Percentiles rank a stretch among this genome's conserved stretches.
Evolutionary conservation across 441 rosid species (phyloP).

Genomic region (Euphorbia schlechtendalii): DNA sequence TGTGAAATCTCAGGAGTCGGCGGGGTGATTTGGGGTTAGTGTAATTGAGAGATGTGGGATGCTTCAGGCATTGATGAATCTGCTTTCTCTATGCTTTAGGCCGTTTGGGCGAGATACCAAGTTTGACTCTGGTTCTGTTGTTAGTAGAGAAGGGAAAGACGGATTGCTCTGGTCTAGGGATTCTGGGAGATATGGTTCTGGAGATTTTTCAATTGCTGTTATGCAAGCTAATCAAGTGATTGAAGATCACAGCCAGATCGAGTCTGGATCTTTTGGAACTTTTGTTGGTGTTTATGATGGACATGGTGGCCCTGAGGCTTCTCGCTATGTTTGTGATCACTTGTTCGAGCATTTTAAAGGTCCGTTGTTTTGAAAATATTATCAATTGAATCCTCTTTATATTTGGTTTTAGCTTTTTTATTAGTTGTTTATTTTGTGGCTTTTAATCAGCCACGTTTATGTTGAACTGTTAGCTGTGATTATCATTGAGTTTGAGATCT

Average conservation of each 20-base stretch:
- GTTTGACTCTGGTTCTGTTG: constrained; percentile 20
- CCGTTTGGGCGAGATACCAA: constrained; percentile 46
- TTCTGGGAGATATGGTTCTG: constrained; percentile 52
- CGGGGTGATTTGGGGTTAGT: constrained; percentile 23
- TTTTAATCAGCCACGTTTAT: constrained; percentile 17
- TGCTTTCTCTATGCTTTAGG: constrained; percentile 70
- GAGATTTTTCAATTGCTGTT: constrained; percentile 84
- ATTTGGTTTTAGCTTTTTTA: background rate
- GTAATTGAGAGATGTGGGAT: constrained; percentile 73
- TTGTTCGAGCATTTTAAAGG: constrained; percentile 74
- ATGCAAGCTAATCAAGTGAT: constrained; percentile 81
- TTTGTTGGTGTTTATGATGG: constrained; percentile 92
- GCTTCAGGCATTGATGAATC: constrained; percentile 86
- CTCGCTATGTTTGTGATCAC: constrained; percentile 75
- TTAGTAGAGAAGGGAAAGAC: constrained; percentile 50
- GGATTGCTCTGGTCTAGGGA: constrained; percentile 77
- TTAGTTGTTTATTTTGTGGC: constrained; percentile 13
- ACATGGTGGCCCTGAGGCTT: constrained; percentile 83
- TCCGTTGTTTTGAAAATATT: constrained; percentile 22
- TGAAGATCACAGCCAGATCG: constrained; percentile 85
- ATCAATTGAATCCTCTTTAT: background rate
- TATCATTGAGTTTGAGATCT: constrained; percentile 8
- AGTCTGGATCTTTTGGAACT: constrained; percentile 81
- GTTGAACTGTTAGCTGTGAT: constrained; percentile 6
- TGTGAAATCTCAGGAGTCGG: constrained; percentile 10